Percentiles rank a stretch among this genome's conserved stretches.
These are phyloP conservation scores for Penicillium crystallinum DNA, from an alignment of 495 filamentous ascomycete genomes.

Conservation along the genomic window DNA sequence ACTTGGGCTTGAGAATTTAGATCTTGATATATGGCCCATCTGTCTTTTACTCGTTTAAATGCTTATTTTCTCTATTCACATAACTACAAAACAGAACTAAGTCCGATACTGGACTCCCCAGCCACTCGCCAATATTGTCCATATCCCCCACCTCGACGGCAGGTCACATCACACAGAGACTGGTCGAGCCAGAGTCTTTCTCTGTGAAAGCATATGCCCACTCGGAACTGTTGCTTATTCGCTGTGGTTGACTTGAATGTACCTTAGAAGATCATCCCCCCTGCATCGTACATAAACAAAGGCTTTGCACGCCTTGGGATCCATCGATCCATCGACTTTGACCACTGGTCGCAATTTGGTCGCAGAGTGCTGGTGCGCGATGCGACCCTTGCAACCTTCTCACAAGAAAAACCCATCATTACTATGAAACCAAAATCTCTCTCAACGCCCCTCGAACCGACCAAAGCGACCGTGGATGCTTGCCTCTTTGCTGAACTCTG, in stretches of 20 bases:
- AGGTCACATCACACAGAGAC: constrained; percentile 3
- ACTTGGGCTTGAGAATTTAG: not conserved
- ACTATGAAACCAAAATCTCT: constrained; percentile 5
- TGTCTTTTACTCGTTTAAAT: not conserved
- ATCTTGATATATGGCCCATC: not conserved
- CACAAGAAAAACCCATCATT: not conserved
- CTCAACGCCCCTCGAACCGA: not conserved
- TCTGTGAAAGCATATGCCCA: not conserved
- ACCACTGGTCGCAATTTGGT: constrained; percentile 1
- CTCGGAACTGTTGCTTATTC: not conserved
- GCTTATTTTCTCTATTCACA: not conserved
- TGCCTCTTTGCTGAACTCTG: not conserved
- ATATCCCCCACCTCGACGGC: not conserved
- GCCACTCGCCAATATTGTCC: constrained; percentile 4
- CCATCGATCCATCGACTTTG: constrained; percentile 13
- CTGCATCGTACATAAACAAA: constrained; percentile 17
- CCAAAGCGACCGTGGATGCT: not conserved
- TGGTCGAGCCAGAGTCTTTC: not conserved
- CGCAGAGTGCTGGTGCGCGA: constrained; percentile 7
- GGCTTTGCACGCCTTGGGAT: not conserved
- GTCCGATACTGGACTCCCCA: not conserved
- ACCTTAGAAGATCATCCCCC: constrained; percentile 12
- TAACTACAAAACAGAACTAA: not conserved
- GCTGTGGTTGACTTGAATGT: constrained; percentile 5
- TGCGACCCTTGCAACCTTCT: constrained; percentile 13